These are phyloP conservation scores for Myxozyma kluyveri DNA, from an alignment of 805 yeast species.

Conservation along the genomic window DNA sequence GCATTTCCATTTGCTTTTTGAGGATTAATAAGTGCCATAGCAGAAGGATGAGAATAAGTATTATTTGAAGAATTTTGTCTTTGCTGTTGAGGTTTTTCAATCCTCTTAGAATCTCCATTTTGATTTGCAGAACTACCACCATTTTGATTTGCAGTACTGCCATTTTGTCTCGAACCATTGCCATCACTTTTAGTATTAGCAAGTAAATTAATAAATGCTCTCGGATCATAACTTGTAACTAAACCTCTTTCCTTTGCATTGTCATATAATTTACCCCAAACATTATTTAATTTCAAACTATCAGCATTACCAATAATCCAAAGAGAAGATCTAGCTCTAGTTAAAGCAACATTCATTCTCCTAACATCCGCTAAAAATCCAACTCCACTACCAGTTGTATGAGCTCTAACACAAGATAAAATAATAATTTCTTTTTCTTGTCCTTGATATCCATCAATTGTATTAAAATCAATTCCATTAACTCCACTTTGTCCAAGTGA, in stretches of 20 bases:
- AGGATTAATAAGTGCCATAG: no score
- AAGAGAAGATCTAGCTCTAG: conserved; percentile 87
- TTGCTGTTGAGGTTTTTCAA: no score
- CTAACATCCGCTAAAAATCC: conserved; percentile 93
- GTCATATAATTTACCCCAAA: conserved; percentile 68
- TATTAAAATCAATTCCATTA: conserved; percentile 77
- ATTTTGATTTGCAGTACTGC: no score
- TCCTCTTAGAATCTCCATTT: no score
- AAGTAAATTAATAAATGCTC: no score
- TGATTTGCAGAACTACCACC: no score
- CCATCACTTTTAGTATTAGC: no score
- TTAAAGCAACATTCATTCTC: conserved; percentile 95
- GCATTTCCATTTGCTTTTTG: no score
- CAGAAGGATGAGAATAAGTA: no score
- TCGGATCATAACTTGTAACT: conserved; percentile 17
- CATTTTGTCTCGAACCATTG: no score
- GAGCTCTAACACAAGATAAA: conserved; percentile 94
- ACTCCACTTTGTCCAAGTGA: conserved; percentile 62
- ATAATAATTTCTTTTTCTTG: conserved; percentile 94
- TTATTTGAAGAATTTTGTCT: no score
- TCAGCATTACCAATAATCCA: conserved; percentile 85
- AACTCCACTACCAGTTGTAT: conserved; percentile 87
- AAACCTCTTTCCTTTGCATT: conserved; percentile 58
- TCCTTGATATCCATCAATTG: conserved; percentile 97
- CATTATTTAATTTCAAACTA: conserved; percentile 60